A percentile compares a stretch with the other conserved stretches of the same genome.
Conservation (phyloP, 805 yeast species). For the Monosporozyma aerobia region DNA sequence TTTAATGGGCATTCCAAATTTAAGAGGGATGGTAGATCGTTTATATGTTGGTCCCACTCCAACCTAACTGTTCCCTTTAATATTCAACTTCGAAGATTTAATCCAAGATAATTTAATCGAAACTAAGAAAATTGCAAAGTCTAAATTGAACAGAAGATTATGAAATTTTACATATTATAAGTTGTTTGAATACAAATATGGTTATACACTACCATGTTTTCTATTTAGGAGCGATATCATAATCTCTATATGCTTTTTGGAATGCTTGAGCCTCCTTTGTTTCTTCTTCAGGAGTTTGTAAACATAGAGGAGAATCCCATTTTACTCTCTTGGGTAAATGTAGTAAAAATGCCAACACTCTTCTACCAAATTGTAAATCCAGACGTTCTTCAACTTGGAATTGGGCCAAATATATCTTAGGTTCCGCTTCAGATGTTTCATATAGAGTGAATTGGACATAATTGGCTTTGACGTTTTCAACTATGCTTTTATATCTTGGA, state of each 20-base stretch:
- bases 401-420: conserved; percentile 27
- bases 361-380: conserved; percentile 78
- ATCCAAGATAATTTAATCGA: neutral
- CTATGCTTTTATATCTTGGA: conserved; percentile 19
- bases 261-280: conserved; percentile 52
- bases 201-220: neutral
- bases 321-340: conserved; percentile 51
- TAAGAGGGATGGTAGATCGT: neutral
- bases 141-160: neutral
- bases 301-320: conserved; percentile 61
- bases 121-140: neutral
- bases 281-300: conserved; percentile 56
- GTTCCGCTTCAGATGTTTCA: conserved; percentile 23
- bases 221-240: conserved; percentile 35
- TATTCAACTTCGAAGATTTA: neutral
- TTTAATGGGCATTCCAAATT: neutral
- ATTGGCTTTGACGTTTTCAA: conserved; percentile 25
- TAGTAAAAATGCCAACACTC: conserved; percentile 59
- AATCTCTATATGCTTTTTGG: conserved; percentile 43
- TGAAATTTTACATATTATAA: neutral
- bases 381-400: conserved; percentile 33
- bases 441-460: conserved; percentile 30
- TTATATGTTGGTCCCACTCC: neutral
- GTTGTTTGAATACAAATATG: neutral
- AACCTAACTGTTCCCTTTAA: neutral